phyloP scores from a whole-genome alignment of 805 yeast genomes.

The Kuraishia capsulata region DNA sequence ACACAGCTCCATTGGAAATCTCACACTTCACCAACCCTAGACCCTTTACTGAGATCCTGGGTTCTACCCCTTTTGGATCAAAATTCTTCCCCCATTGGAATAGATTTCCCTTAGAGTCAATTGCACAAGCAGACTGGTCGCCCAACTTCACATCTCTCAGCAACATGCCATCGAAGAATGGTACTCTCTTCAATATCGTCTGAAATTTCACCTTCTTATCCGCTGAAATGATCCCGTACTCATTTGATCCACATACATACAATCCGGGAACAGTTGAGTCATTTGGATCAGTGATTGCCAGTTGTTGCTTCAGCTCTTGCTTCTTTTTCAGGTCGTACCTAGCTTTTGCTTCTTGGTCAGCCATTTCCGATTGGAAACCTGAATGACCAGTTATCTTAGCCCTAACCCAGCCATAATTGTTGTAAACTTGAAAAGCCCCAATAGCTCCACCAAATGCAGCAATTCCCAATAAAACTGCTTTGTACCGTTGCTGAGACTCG shows the following conservation, averaged over 20 bases:
- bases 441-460: constrained; percentile 27
- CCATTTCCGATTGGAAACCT: constrained; percentile 25
- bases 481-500: constrained; percentile 24
- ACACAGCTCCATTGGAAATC: constrained; percentile 46
- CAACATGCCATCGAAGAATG: constrained; percentile 52
- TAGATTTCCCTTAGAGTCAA: constrained; percentile 61
- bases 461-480: constrained; percentile 35
- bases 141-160: constrained; percentile 49
- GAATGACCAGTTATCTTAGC: constrained; percentile 22
- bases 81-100: constrained; percentile 58
- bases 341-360: constrained; percentile 16
- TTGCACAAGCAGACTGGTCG: constrained; percentile 42
- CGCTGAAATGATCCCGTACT: constrained; percentile 21
- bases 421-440: constrained; percentile 28
- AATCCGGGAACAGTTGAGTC: constrained; percentile 43
- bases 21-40: constrained; percentile 33
- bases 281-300: constrained; percentile 22
- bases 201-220: constrained; percentile 19
- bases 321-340: constrained; percentile 10
- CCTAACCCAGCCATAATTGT: constrained; percentile 31
- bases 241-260: constrained; percentile 56
- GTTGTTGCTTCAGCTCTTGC: constrained; percentile 7
- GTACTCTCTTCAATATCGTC: constrained; percentile 49
- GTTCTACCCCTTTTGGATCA: constrained; percentile 17
- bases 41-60: constrained; percentile 33